Evolutionary conservation across 352 stramenopile species (phyloP), one percentile per base, ranked within the genome.

Genomic region (Globisporangium spiculum): DNA sequence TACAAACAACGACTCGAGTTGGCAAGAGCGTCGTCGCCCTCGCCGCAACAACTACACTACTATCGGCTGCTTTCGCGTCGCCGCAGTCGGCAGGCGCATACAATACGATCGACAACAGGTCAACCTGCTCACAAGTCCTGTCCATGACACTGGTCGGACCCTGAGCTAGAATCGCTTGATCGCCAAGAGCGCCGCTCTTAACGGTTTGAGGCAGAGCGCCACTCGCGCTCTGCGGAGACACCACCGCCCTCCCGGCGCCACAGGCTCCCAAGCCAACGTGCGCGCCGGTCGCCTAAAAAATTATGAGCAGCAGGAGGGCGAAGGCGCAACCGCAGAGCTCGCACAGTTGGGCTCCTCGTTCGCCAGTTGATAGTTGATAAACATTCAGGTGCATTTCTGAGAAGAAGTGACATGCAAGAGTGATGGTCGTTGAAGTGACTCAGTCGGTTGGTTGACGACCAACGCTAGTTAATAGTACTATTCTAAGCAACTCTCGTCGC

Each of bases 391-490:
- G n/a, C 10, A 26, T 32, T 24, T 18, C 22, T 34, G 50, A 27
- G 6, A 36, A 22, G 26, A 27, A 54, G 14, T 54, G 48, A 54
- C 20, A 53, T 38, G 53, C 26, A n/a, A n/a, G 54, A 38, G 54
- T 44, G 27, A 38, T 59, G 53, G 53, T 38, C 27, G 27, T 60
- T 41, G 54, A 60, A 60, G 54, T 38, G 53, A 30, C 4, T 22
- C 52, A 56, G 41, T 50, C 16, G 16, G 14, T n/a, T 50, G 16
- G 41, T 9, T 50, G 41, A 50, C 41, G 10, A 41, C 34, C 34
- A 41, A 41, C 34, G 9, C 34, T 12, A 41, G 34, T 41, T 16
- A 41, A 41, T 41, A 41, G 8, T 32, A 32, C 27, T 32, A 32
- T 32, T 32, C 27, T 32, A 32, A 32, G 27, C 27, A 32, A 32